Percentiles rank a stretch among this genome's conserved stretches.
Evolutionary conservation across 768 basidiomycete genomes (phyloP).

Genomic region (Epithele typhae): DNA sequence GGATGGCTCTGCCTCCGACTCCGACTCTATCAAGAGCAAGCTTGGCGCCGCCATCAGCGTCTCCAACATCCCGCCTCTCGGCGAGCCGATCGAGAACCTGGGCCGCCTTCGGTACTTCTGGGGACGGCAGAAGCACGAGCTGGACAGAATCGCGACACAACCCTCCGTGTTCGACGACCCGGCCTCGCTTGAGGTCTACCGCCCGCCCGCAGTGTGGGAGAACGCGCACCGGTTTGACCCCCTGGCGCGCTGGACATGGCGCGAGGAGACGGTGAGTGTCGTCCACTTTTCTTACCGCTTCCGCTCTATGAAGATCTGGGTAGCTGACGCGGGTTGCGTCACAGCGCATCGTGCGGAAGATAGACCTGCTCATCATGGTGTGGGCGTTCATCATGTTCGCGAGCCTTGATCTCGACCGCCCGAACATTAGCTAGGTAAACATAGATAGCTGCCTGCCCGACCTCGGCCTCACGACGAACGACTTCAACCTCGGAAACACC

Average conservation of each 20-base stretch:
- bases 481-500: slow-evolving; percentile 62
- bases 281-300: neutral
- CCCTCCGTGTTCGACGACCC: slow-evolving; percentile 63
- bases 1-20: slow-evolving; percentile 4
- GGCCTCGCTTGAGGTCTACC: slow-evolving; percentile 41
- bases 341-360: slow-evolving; percentile 49
- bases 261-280: slow-evolving; percentile 51
- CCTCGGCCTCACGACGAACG: slow-evolving; percentile 54
- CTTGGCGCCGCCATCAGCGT: slow-evolving; percentile 11
- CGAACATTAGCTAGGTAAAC: slow-evolving; percentile 62
- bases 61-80: slow-evolving; percentile 13
- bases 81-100: slow-evolving; percentile 23
- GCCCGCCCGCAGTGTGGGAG: slow-evolving; percentile 51
- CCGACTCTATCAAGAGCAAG: slow-evolving; percentile 10
- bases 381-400: slow-evolving; percentile 67
- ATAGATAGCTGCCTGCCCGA: slow-evolving; percentile 63
- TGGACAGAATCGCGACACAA: slow-evolving; percentile 55
- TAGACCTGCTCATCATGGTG: slow-evolving; percentile 55
- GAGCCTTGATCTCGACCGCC: slow-evolving; percentile 51
- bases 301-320: neutral
- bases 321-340: neutral
- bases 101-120: slow-evolving; percentile 22
- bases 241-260: slow-evolving; percentile 63
- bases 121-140: slow-evolving; percentile 29
- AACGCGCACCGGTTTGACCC: slow-evolving; percentile 64